Evolutionary conservation across 108 stramenopile species (phyloP).

Genomic region (Bacterosira constricta): DNA sequence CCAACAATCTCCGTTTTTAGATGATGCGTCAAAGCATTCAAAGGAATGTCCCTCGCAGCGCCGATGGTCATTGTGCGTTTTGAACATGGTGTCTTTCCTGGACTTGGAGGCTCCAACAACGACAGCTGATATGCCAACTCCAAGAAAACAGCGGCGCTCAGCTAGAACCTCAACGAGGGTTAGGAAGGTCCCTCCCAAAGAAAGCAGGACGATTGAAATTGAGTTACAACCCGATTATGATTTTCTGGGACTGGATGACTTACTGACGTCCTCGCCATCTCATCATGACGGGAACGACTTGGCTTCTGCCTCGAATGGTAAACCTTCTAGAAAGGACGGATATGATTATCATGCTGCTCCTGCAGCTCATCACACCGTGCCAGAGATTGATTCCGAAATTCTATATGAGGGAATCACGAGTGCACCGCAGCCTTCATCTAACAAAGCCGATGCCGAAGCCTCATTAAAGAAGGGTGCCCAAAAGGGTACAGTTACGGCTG

Average conservation of each 20-base stretch:
- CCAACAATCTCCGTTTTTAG: not conserved
- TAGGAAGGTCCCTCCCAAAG: not conserved
- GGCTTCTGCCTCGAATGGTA: not conserved
- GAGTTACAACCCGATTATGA: slow-evolving; percentile 3
- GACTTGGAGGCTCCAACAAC: slow-evolving; percentile 16
- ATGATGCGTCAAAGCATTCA: not conserved
- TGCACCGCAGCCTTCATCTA: not conserved
- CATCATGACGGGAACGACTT: not conserved
- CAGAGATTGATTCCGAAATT: slow-evolving; percentile 23
- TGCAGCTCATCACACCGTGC: not conserved
- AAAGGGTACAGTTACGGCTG: not conserved
- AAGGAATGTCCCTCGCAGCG: not conserved
- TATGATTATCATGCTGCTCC: not conserved
- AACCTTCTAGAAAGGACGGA: not conserved
- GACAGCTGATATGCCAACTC: not conserved
- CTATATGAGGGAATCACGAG: slow-evolving; percentile 11
- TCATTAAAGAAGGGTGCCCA: not conserved
- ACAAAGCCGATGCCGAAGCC: not conserved
- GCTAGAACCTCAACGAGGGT: not conserved
- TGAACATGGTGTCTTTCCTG: slow-evolving; percentile 19
- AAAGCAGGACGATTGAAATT: slow-evolving; percentile 8
- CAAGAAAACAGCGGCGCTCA: not conserved
- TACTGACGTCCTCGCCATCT: not conserved
- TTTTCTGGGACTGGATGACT: not conserved
- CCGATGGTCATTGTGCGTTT: not conserved